These are phyloP conservation scores for Emmonsia crescens DNA, from an alignment of 2,329 filamentous ascomycete species.

Conservation along the genomic window DNA sequence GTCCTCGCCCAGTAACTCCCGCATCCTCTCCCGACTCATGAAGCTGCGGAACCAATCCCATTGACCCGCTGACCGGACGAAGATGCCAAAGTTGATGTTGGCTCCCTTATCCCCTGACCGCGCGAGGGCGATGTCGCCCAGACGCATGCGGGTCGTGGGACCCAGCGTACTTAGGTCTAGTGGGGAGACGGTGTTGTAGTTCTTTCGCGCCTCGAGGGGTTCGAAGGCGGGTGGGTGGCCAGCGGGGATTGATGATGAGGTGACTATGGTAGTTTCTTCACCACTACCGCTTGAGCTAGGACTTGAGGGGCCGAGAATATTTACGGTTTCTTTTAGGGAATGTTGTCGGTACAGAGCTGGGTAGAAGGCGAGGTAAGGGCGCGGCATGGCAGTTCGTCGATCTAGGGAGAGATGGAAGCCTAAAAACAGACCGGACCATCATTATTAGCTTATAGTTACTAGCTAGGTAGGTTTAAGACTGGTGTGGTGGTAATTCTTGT, in stretches of 20 bases:
- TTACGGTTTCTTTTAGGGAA: slow-evolving; percentile 20
- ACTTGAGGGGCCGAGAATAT: slow-evolving; percentile 15
- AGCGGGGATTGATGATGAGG: slow-evolving; percentile 6
- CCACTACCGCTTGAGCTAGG: background rate
- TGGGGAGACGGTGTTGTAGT: slow-evolving; percentile 13
- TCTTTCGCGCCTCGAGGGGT: slow-evolving; percentile 14
- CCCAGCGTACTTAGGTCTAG: slow-evolving; percentile 18
- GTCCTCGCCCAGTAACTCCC: slow-evolving; percentile 35
- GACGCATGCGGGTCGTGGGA: slow-evolving; percentile 22
- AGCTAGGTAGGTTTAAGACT: too few relatives aligned
- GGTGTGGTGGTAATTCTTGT: background rate
- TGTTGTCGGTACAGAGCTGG: slow-evolving; percentile 27
- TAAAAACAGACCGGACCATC: background rate
- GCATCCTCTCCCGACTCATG: slow-evolving; percentile 30
- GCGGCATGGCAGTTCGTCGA: slow-evolving; percentile 29
- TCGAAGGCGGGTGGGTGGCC: slow-evolving; percentile 13
- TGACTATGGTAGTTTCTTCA: background rate
- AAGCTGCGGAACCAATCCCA: slow-evolving; percentile 32
- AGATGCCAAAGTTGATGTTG: slow-evolving; percentile 36
- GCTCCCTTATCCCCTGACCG: slow-evolving; percentile 34
- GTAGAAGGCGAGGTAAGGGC: slow-evolving; percentile 34
- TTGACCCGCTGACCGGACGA: slow-evolving; percentile 17
- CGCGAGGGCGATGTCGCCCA: slow-evolving; percentile 36
- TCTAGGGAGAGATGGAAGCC: slow-evolving; percentile 37
- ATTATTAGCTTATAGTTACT: too few relatives aligned